Conservation (phyloP, 495 filamentous ascomycete genomes). For the Pseudomonodictys pantanalensis region DNA sequence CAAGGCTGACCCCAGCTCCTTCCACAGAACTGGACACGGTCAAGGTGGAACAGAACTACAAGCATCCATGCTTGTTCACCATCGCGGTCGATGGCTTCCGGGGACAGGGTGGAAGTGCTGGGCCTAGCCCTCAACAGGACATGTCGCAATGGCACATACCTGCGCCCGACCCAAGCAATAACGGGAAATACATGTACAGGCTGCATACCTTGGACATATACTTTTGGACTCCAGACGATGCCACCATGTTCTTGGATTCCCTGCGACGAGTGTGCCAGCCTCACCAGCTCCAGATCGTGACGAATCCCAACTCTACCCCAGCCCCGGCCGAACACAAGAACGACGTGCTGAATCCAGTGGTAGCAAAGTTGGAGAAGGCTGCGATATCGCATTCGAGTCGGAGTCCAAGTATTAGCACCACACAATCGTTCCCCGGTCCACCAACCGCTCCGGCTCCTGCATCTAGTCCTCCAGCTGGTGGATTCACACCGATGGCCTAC, state of each 20-base stretch:
- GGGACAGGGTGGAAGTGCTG: slow-evolving; percentile 17
- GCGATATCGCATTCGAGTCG: slow-evolving; percentile 56
- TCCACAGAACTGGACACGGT: slow-evolving; percentile 59
- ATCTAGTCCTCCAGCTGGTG: slow-evolving; percentile 41
- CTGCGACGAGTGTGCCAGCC: slow-evolving; percentile 58
- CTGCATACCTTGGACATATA: slow-evolving; percentile 85
- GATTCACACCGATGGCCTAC: slow-evolving; percentile 73
- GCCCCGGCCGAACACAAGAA: slow-evolving; percentile 45
- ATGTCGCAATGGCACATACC: slow-evolving; percentile 75
- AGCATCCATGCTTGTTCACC: slow-evolving; percentile 73
- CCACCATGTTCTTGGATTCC: slow-evolving; percentile 66
- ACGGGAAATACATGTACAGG: slow-evolving; percentile 68
- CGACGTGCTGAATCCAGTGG: slow-evolving; percentile 73
- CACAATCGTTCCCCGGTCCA: slow-evolving; percentile 44
- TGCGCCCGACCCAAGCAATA: slow-evolving; percentile 63
- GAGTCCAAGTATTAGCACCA: slow-evolving; percentile 38
- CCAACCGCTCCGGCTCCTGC: slow-evolving; percentile 47
- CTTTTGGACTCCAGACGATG: slow-evolving; percentile 80
- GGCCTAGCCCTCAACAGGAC: slow-evolving; percentile 37
- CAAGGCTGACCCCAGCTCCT: slow-evolving; percentile 29
- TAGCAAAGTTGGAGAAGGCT: slow-evolving; percentile 78
- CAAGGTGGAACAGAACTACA: slow-evolving; percentile 69
- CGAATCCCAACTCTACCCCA: slow-evolving; percentile 50
- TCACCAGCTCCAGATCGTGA: slow-evolving; percentile 58
- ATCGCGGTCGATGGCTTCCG: slow-evolving; percentile 63